Base-by-base conservation (phyloP, 2,329 filamentous ascomycete genomes). In the Aspergillus sergii region DNA sequence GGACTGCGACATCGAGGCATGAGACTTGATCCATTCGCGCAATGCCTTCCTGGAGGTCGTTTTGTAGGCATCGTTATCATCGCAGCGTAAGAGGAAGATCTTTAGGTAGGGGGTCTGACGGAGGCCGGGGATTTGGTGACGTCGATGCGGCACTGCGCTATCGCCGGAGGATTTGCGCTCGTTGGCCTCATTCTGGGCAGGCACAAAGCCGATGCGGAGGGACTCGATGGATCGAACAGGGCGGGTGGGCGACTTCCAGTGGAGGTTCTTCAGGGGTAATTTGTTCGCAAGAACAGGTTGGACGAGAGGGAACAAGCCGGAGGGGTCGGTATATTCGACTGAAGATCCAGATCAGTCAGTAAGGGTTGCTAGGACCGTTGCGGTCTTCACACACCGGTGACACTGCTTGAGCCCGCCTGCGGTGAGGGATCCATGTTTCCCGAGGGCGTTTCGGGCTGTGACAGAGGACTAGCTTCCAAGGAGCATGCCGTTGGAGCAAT, bases 311-410 rank as follows among this genome's bases (percentile, higher is more conserved):
- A 94, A 98, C 67, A 98, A 86, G 72, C 91, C 90, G 75, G 92
- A 91, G 59, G 95, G 94, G 81, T 99, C 95, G 81, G 91, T 93
- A 81, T 97, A 99, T 84, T 98, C 94, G 82, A 97, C 93, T 96
- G 72, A 55, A 51, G 54, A 58, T 21, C 53, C 30, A 30, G 9
- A 28, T 45, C 21, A 51, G 28, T 57, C 34, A 46, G 36, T 43
- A 34, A 56, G 36, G 11, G 34, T 19, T 41, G 19, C 7, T 50
- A 39, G 36, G 53, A 46, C 62, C 16, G 32, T 43, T 41, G 54
- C 23, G 46, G 51, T 58, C 64, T 50, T 56, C 51, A 67, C 78
- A 59, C 81, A 91, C 90, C 89, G 76, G 89, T 92, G 73, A 93
- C 91, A 84, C 92, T 82, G 73, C 72, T 92, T 71, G 89, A 91